These are phyloP conservation scores for Globisporangium nunn DNA, from an alignment of 352 stramenopile genomes.

Conservation along the genomic window DNA sequence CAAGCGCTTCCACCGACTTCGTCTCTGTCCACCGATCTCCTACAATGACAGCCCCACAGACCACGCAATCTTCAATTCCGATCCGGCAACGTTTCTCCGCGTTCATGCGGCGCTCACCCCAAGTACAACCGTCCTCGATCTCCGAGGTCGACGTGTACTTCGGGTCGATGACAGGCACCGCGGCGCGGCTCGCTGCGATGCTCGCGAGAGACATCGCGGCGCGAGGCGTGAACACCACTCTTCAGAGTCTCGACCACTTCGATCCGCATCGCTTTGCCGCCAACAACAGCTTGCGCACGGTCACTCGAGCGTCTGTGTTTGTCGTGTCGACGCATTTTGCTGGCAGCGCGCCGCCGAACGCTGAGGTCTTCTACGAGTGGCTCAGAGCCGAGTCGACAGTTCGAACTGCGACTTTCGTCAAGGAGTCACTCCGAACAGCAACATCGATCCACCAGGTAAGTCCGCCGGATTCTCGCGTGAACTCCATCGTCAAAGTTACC, in stretches of 20 bases:
- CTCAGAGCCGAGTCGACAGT: slow-evolving; percentile 33
- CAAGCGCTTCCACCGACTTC: no score
- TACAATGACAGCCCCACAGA: not conserved
- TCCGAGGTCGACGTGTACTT: slow-evolving; percentile 88
- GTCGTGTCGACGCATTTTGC: slow-evolving; percentile 94
- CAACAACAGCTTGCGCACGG: slow-evolving; percentile 19
- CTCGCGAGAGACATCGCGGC: slow-evolving; percentile 63
- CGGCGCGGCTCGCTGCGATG: slow-evolving; percentile 87
- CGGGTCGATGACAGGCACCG: slow-evolving; percentile 91
- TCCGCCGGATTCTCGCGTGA: not conserved
- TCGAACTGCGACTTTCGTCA: not conserved
- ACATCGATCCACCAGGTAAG: not conserved
- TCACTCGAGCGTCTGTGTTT: slow-evolving; percentile 66
- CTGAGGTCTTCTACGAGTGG: slow-evolving; percentile 81
- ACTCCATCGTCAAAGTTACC: not conserved
- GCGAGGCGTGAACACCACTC: slow-evolving; percentile 45
- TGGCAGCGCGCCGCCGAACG: slow-evolving; percentile 92
- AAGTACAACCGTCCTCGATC: slow-evolving; percentile 15
- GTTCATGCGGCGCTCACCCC: slow-evolving; percentile 8
- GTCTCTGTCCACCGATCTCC: not conserved
- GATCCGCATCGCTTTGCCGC: slow-evolving; percentile 17
- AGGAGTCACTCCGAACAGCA: not conserved
- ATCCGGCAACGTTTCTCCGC: not conserved
- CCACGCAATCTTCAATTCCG: not conserved
- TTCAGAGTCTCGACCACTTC: slow-evolving; percentile 89